Evolutionary conservation across 1,139 yeast genomes (phyloP), one percentile per base, ranked within the genome.

Genomic region (Protomyces inouyei): DNA sequence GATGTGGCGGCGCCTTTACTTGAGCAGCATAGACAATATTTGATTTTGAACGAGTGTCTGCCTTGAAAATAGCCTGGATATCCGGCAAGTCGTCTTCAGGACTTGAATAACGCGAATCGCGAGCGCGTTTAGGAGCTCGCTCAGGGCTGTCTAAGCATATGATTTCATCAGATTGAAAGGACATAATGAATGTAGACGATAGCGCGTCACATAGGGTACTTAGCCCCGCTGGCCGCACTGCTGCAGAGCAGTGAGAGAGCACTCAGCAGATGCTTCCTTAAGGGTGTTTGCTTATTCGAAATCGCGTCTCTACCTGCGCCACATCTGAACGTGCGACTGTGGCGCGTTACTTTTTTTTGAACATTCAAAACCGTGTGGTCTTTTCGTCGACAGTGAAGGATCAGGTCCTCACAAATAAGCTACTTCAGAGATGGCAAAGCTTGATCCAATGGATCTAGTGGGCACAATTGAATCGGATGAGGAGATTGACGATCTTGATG

Each of bases 381-480:
- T 28, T 28, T 28, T 21, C 23, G 32, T 28, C 32, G 32, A 28
- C 32, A 28, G 32, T 28, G 32, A 28, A 28, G 32, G 32, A 28
- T 4, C 32, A 28, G 5, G 5, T 28, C 32, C 32, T 28, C 2
- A 28, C 32, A 28, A 28, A 6, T 28, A 28, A 6, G 32, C 32
- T 28, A 1, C 32, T 28, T 28, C 32, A 6, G 8, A 28, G 8
- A 28, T 28, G 32, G 32, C 32, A 28, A 28, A 28, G 48, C 48
- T 10, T n/a, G 48, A 18, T 10, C 25, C 48, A 5, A 32, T n/a
- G 18, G 64, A 60, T 18, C 46, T 60, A 23, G 54, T 60, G 37
- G 55, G 59, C 55, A 60, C 64, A 9, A 60, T 60, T 10, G 64
- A 60, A 10, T 60, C 64, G 9, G 64, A 60, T 32, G 64, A 54